A percentile compares a stretch with the other conserved stretches of the same genome.
phyloP scores from a whole-genome alignment of 306 rosid genomes.

The Cicer yamashitae region DNA sequence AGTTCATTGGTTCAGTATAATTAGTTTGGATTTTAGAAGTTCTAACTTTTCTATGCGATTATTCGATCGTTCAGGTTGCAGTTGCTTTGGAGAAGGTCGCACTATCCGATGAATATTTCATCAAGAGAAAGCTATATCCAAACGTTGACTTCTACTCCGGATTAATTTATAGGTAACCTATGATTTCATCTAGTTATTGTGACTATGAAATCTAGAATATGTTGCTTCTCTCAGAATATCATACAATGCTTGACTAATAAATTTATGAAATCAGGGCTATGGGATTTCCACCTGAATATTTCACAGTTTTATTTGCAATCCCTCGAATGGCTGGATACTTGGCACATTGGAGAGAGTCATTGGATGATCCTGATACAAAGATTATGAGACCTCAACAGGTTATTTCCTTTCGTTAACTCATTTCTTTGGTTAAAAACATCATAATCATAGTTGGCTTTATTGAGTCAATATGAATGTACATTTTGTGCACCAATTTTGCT shows the following conservation, averaged over 20 bases:
- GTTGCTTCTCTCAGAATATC: neutral
- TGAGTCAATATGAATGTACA: neutral
- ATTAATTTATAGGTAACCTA: conserved; percentile 75
- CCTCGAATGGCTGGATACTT: conserved; percentile 97
- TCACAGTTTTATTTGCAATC: conserved; percentile 86
- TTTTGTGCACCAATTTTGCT: neutral
- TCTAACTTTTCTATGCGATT: conserved; percentile 44
- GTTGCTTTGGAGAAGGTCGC: conserved; percentile 91
- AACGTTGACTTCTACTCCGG: conserved; percentile 96
- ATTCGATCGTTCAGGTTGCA: conserved; percentile 64
- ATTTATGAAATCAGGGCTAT: conserved; percentile 71
- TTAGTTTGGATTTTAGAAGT: conserved; percentile 26
- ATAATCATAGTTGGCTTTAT: conserved; percentile 16
- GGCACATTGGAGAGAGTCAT: conserved; percentile 94
- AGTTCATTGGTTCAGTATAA: neutral
- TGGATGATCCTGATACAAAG: conserved; percentile 91
- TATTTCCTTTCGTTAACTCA: conserved; percentile 25
- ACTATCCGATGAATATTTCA: conserved; percentile 81
- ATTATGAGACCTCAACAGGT: conserved; percentile 98
- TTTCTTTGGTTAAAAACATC: neutral
- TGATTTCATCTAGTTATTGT: neutral
- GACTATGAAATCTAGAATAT: neutral
- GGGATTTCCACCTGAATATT: conserved; percentile 92
- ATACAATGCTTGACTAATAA: conserved; percentile 34
- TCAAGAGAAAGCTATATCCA: conserved; percentile 89